Conservation (phyloP, 2,329 filamentous ascomycete species). For the Xylariales sp. region DNA sequence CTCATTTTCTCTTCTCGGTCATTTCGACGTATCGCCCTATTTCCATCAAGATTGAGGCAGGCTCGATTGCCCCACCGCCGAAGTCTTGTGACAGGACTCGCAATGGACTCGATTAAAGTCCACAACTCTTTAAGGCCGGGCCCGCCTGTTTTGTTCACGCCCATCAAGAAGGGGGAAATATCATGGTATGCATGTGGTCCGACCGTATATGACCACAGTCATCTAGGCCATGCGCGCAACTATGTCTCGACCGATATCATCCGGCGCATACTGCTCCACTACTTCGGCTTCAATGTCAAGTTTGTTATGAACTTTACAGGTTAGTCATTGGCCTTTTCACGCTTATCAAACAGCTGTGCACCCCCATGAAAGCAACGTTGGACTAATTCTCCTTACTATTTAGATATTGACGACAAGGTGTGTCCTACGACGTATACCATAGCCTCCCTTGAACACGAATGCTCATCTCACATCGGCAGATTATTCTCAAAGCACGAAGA, state of each 20-base stretch:
- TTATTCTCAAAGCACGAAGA: conserved; percentile 74
- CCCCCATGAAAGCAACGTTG: not conserved
- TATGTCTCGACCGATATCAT: conserved; percentile 93
- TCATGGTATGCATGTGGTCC: conserved; percentile 92
- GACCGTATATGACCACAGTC: conserved; percentile 81
- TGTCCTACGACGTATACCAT: conserved; percentile 67
- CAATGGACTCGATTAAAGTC: conserved; percentile 73
- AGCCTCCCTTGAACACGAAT: conserved; percentile 65
- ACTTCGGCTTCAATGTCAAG: conserved; percentile 83
- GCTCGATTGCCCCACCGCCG: conserved; percentile 46
- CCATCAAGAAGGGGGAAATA: conserved; percentile 76
- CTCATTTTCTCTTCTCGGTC: conserved; percentile 30
- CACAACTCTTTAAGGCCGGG: conserved; percentile 83
- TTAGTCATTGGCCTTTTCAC: not conserved
- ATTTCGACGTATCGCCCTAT: conserved; percentile 46
- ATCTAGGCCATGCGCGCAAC: conserved; percentile 85
- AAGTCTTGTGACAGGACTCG: conserved; percentile 52
- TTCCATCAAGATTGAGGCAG: conserved; percentile 40
- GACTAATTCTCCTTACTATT: conserved; percentile 18
- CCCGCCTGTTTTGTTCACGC: conserved; percentile 78
- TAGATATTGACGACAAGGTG: conserved; percentile 80
- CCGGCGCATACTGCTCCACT: conserved; percentile 82
- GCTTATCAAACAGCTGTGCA: not conserved
- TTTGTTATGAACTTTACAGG: conserved; percentile 93
- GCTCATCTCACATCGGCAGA: conserved; percentile 63